These are phyloP conservation scores for Fusarium robinianum DNA, from an alignment of 2,329 filamentous ascomycete genomes.

Conservation along the genomic window DNA sequence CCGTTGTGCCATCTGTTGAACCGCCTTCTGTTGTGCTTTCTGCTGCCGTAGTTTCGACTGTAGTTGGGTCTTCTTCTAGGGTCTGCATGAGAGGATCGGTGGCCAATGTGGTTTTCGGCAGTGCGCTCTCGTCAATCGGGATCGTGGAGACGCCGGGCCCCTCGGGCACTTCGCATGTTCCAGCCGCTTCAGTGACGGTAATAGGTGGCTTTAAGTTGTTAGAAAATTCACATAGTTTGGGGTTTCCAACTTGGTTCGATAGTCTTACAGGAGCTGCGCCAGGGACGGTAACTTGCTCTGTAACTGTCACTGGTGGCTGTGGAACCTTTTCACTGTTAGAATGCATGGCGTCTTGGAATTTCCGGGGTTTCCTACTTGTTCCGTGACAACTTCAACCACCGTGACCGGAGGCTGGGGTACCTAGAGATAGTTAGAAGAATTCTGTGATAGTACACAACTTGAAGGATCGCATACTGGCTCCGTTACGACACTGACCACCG, in stretches of 20 bases:
- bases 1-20: constrained; percentile 4
- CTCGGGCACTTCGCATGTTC: constrained; percentile 10
- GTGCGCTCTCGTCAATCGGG: constrained; percentile 32
- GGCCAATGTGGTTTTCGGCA: constrained; percentile 39
- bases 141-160: constrained; percentile 38
- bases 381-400: constrained; percentile 5
- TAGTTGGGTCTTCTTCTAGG: constrained; percentile 5
- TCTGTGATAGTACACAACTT: too few relatives aligned
- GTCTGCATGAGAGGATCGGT: constrained; percentile 21
- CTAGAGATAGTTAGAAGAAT: neutral
- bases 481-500: neutral
- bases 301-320: constrained; percentile 15
- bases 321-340: constrained; percentile 6
- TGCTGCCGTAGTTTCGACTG: neutral
- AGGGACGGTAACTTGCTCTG: constrained; percentile 15
- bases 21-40: neutral
- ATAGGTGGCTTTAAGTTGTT: constrained; percentile 16
- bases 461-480: too few relatives aligned
- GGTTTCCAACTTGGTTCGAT: neutral
- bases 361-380: too few relatives aligned
- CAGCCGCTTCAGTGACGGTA: constrained; percentile 23
- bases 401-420: neutral
- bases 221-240: too few relatives aligned
- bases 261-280: constrained; percentile 28
- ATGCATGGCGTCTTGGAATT: too few relatives aligned